Conservation (phyloP, 116 monocot species). For the Papilionanthe hybrid region DNA sequence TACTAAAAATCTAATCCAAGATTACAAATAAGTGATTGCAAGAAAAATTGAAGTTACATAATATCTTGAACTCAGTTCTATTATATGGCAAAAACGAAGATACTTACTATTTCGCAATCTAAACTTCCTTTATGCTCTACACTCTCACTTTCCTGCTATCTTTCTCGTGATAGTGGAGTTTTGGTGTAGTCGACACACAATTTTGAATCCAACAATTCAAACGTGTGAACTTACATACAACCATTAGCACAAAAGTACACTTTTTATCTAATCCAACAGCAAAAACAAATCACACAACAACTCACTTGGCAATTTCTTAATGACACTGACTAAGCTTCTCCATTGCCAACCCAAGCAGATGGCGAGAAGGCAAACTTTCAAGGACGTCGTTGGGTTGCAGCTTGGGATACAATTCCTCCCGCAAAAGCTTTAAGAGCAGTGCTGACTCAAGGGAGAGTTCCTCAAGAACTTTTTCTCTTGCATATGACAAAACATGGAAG, state of each 20-base stretch:
- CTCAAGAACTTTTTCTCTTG: conserved; percentile 24
- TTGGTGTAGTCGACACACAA: too few relatives aligned
- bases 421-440: conserved; percentile 33
- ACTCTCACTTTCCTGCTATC: too few relatives aligned
- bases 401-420: conserved; percentile 28
- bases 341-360: conserved; percentile 31
- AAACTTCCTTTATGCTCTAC: too few relatives aligned
- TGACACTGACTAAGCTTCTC: conserved; percentile 45
- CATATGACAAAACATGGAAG: conserved; percentile 5
- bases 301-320: conserved; percentile 66
- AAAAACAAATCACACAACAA: conserved; percentile 3
- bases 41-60: too few relatives aligned
- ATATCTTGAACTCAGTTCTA: too few relatives aligned
- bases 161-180: too few relatives aligned
- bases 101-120: too few relatives aligned
- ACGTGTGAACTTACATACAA: neutral
- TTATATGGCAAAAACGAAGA: too few relatives aligned
- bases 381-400: conserved; percentile 5
- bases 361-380: conserved; percentile 17
- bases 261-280: neutral
- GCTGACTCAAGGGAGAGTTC: conserved; percentile 28
- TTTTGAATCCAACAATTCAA: too few relatives aligned
- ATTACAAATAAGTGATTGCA: too few relatives aligned
- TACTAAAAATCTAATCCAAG: too few relatives aligned
- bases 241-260: neutral